Conservation (phyloP, 2,329 filamentous ascomycete genomes). For the Fonsecaea monophora region DNA sequence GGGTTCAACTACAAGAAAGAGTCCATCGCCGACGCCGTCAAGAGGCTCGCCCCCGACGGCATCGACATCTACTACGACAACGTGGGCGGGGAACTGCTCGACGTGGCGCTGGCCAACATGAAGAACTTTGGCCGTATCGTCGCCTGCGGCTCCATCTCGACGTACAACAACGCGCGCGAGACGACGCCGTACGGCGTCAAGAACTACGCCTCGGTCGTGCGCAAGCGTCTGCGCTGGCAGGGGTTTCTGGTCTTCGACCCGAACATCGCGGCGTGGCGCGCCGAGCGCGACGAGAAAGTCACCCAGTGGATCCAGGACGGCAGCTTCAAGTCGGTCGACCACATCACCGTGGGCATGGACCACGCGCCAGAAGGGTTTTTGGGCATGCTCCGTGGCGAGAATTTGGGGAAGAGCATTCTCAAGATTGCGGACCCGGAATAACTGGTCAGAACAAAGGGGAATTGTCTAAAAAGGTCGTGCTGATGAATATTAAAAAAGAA, state of each 20-base stretch:
- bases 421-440: slow-evolving; percentile 55
- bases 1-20: slow-evolving; percentile 84
- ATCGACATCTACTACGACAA: slow-evolving; percentile 79
- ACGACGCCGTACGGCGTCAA: slow-evolving; percentile 65
- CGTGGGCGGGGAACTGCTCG: slow-evolving; percentile 71
- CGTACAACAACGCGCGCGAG: slow-evolving; percentile 61
- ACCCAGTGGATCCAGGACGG: slow-evolving; percentile 74
- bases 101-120: slow-evolving; percentile 65
- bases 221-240: slow-evolving; percentile 66
- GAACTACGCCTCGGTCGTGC: slow-evolving; percentile 65
- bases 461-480: not conserved
- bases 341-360: slow-evolving; percentile 73
- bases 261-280: slow-evolving; percentile 65
- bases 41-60: slow-evolving; percentile 70
- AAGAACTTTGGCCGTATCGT: slow-evolving; percentile 67
- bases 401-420: slow-evolving; percentile 79
- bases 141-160: slow-evolving; percentile 65
- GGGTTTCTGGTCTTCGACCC: slow-evolving; percentile 72
- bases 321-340: slow-evolving; percentile 69
- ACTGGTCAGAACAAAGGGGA: not conserved
- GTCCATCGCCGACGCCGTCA: slow-evolving; percentile 65
- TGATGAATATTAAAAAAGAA: not conserved
- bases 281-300: slow-evolving; percentile 74
- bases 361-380: slow-evolving; percentile 71
- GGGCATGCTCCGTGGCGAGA: slow-evolving; percentile 73